These are phyloP conservation scores for Cinnamomum chago DNA, from an alignment of 164 flowering plant species.

Conservation along the genomic window DNA sequence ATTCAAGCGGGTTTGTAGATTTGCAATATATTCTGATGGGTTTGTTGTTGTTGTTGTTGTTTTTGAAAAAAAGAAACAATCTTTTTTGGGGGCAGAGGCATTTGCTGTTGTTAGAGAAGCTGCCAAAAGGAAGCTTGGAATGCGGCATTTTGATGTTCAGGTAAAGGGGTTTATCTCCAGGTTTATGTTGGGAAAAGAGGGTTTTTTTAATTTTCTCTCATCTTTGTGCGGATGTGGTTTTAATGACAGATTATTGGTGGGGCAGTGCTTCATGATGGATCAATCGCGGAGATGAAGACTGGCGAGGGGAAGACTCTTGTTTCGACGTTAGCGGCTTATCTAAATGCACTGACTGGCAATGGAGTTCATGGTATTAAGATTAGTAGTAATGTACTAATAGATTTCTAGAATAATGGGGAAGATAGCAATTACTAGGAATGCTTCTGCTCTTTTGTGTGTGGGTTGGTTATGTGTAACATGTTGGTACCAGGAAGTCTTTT, in stretches of 20 bases:
- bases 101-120: slow-evolving; percentile 99
- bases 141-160: slow-evolving; percentile 99
- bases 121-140: slow-evolving; percentile 89
- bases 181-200: not conserved
- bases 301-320: slow-evolving; percentile 98
- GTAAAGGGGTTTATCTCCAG: slow-evolving; percentile 23
- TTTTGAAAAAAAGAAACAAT: not conserved
- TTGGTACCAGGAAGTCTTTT: too few species aligned
- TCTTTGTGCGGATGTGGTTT: not conserved
- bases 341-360: slow-evolving; percentile 87
- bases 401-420: not conserved
- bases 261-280: slow-evolving; percentile 97
- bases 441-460: not conserved
- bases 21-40: too few species aligned
- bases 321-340: slow-evolving; percentile 95
- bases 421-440: not conserved
- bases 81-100: slow-evolving; percentile 52
- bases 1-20: slow-evolving; percentile 78
- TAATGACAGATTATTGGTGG: slow-evolving; percentile 82
- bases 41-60: not conserved
- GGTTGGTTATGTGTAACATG: too few species aligned
- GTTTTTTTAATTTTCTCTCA: slow-evolving; percentile 4
- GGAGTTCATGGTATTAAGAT: slow-evolving; percentile 80
- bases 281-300: slow-evolving; percentile 99
- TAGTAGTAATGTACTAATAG: too few species aligned